Evolutionary conservation across 2,329 filamentous ascomycete genomes (phyloP).

Genomic region (Sporothrix variecibatus): DNA sequence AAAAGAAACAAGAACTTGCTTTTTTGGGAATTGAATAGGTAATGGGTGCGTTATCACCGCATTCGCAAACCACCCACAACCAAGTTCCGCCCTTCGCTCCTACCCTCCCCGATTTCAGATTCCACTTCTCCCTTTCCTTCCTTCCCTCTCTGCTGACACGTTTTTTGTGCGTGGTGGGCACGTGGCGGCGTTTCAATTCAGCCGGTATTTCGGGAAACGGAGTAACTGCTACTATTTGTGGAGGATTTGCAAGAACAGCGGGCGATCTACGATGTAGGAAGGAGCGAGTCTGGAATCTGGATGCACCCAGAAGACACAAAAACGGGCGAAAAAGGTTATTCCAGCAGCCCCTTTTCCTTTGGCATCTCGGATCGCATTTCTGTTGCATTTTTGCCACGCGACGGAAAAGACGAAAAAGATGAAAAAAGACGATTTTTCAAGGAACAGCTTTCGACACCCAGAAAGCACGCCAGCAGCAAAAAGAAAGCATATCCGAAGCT

Average conservation of each 20-base stretch:
- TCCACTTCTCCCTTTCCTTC: background rate
- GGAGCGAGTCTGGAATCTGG: background rate
- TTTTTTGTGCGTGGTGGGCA: slow-evolving; percentile 21
- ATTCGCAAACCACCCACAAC: background rate
- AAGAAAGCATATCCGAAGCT: background rate
- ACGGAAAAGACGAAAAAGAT: background rate
- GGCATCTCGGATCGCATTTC: background rate
- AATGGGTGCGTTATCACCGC: background rate
- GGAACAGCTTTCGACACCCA: background rate
- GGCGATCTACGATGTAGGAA: background rate
- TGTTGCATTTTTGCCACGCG: slow-evolving; percentile 2
- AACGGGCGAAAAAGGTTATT: background rate
- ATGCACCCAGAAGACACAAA: background rate
- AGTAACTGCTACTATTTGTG: background rate
- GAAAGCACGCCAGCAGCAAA: background rate
- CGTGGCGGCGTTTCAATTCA: slow-evolving; percentile 24
- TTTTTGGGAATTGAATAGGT: background rate
- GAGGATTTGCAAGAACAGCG: background rate
- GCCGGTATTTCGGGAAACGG: background rate
- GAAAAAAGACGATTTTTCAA: no score
- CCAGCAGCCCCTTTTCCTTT: background rate
- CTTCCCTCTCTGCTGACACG: background rate
- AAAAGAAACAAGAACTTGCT: background rate
- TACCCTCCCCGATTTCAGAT: background rate
- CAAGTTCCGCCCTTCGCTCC: background rate